Conservation (phyloP, 805 yeast species). For the Geotrichum ghanense region DNA sequence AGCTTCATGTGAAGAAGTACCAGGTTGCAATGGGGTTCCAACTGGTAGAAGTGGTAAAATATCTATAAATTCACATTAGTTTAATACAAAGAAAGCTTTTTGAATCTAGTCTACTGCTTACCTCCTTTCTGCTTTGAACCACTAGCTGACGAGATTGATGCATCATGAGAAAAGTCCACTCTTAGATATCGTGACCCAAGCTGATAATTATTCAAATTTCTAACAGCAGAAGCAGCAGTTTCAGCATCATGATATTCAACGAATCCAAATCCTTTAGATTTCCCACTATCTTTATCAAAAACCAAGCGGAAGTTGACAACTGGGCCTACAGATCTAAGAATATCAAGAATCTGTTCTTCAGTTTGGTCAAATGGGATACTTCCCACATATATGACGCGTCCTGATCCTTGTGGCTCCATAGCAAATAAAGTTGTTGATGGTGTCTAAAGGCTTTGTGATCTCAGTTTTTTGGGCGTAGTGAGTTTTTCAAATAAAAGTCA, state of each 20-base stretch:
- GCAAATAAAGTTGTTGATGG: too few species aligned
- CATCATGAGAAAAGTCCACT: constrained; percentile 63
- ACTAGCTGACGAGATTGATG: constrained; percentile 21
- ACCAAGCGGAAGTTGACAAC: constrained; percentile 62
- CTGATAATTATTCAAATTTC: constrained; percentile 71
- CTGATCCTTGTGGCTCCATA: constrained; percentile 6
- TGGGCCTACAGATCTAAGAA: constrained; percentile 83
- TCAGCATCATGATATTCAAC: constrained; percentile 74
- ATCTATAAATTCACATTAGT: background rate
- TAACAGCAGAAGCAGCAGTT: constrained; percentile 82
- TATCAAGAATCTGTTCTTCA: constrained; percentile 82
- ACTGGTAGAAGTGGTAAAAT: constrained; percentile 42
- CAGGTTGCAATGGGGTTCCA: constrained; percentile 35
- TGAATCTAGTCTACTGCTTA: constrained; percentile 1
- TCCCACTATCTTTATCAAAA: constrained; percentile 82
- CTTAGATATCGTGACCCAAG: constrained; percentile 61
- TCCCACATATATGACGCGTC: constrained; percentile 57
- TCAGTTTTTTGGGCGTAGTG: too few species aligned
- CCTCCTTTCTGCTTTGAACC: constrained; percentile 2
- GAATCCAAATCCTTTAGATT: constrained; percentile 83
- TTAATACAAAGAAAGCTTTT: background rate
- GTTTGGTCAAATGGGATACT: constrained; percentile 89
- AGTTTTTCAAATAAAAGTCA: too few species aligned
- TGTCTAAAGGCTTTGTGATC: too few species aligned
- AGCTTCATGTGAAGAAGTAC: constrained; percentile 28